A percentile compares a stretch with the other conserved stretches of the same genome.
Conservation (phyloP, 768 basidiomycete genomes). For the Lentinula detonsa region DNA sequence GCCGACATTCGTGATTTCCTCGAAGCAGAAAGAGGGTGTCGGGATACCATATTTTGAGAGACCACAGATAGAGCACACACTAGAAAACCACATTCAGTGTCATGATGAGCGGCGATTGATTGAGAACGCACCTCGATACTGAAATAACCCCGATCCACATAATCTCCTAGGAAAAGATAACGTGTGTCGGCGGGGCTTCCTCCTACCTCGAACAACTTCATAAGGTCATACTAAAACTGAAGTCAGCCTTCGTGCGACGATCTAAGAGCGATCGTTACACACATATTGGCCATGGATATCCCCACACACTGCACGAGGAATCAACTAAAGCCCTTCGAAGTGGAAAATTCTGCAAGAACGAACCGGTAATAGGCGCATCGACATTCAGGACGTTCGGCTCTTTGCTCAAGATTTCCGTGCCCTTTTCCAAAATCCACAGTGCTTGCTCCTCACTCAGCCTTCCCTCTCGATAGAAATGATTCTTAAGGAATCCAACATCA, state of each 20-base stretch:
- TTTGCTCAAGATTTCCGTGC: constrained; percentile 71
- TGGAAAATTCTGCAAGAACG: constrained; percentile 15
- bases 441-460: constrained; percentile 93
- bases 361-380: constrained; percentile 97
- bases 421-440: constrained; percentile 85
- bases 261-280: constrained; percentile 23
- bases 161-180: constrained; percentile 90
- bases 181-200: constrained; percentile 92
- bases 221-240: constrained; percentile 71
- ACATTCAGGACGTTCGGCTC: constrained; percentile 92
- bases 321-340: not conserved
- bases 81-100: constrained; percentile 26
- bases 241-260: constrained; percentile 22
- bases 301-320: constrained; percentile 71
- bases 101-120: constrained; percentile 1
- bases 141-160: constrained; percentile 91
- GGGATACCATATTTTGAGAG: constrained; percentile 99
- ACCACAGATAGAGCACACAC: constrained; percentile 98
- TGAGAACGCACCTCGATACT: constrained; percentile 69
- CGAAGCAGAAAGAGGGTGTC: constrained; percentile 93
- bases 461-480: constrained; percentile 98
- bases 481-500: constrained; percentile 94
- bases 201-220: constrained; percentile 94
- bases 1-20: constrained; percentile 98
- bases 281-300: constrained; percentile 99